Evolutionary conservation across 371 early-diverging fungal species (phyloP).

Genomic region (Actinomortierella ambigua): DNA sequence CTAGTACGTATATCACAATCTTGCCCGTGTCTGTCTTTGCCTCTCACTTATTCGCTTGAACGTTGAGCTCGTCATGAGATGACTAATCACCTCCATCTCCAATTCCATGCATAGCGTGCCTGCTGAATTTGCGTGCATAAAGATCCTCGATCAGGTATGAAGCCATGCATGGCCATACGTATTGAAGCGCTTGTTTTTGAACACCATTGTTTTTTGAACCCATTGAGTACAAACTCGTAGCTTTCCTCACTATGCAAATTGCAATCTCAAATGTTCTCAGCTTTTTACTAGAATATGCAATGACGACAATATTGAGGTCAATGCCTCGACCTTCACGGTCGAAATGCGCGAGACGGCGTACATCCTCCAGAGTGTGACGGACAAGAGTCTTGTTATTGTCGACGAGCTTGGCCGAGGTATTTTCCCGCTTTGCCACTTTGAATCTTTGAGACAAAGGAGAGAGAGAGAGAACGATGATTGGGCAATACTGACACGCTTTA

Average conservation of each 20-base stretch:
- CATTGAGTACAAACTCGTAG: not conserved
- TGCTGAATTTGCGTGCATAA: slow-evolving; percentile 84
- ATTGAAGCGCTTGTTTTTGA: slow-evolving; percentile 2
- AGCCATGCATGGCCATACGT: slow-evolving; percentile 17
- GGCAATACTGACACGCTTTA: no score
- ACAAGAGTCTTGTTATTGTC: slow-evolving; percentile 81
- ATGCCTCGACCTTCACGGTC: slow-evolving; percentile 86
- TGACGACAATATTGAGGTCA: slow-evolving; percentile 66
- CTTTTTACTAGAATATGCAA: slow-evolving; percentile 77
- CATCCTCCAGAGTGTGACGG: slow-evolving; percentile 76
- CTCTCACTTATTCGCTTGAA: no score
- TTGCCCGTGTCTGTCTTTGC: no score
- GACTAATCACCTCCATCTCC: no score
- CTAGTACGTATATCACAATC: slow-evolving; percentile 62
- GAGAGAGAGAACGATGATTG: no score
- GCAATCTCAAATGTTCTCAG: slow-evolving; percentile 6
- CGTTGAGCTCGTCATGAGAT: no score
- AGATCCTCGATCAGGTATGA: slow-evolving; percentile 70
- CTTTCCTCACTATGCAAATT: no score
- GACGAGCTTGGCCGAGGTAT: slow-evolving; percentile 98
- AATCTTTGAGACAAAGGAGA: no score
- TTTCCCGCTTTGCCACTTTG: no score
- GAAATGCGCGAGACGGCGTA: slow-evolving; percentile 93
- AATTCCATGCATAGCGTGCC: slow-evolving; percentile 70
- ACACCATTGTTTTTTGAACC: not conserved